These are phyloP conservation scores for Rhodotorula babjevae DNA, from an alignment of 768 basidiomycete genomes.

Conservation along the genomic window DNA sequence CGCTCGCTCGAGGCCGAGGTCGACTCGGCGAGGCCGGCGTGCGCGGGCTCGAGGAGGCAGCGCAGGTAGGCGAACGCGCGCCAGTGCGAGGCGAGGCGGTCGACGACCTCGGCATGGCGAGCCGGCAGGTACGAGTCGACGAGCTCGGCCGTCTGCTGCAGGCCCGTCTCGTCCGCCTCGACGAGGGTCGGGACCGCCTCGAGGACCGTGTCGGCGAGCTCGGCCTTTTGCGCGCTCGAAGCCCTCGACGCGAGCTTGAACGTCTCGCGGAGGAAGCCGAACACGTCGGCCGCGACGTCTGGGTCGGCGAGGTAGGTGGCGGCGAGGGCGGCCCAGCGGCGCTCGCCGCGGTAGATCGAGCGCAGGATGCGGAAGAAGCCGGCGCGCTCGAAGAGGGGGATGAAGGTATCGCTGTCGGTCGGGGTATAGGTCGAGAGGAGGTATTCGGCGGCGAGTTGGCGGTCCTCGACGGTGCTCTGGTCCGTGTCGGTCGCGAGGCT, in stretches of 20 bases:
- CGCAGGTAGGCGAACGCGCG: slow-evolving; percentile 72
- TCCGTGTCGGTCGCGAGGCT: slow-evolving; percentile 72
- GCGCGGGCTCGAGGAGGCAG: slow-evolving; percentile 60
- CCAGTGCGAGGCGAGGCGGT: slow-evolving; percentile 53
- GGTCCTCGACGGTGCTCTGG: slow-evolving; percentile 76
- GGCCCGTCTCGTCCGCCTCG: slow-evolving; percentile 49
- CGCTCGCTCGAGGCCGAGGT: neutral
- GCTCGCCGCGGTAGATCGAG: slow-evolving; percentile 69
- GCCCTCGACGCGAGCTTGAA: slow-evolving; percentile 29
- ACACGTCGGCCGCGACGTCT: slow-evolving; percentile 50
- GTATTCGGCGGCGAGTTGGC: slow-evolving; percentile 90
- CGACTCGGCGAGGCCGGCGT: slow-evolving; percentile 21
- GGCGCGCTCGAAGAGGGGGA: slow-evolving; percentile 67
- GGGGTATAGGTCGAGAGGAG: slow-evolving; percentile 87
- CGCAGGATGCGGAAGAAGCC: slow-evolving; percentile 89
- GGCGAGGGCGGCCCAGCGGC: slow-evolving; percentile 68
- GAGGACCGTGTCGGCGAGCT: slow-evolving; percentile 57
- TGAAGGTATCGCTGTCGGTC: slow-evolving; percentile 53
- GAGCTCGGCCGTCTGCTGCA: slow-evolving; percentile 66
- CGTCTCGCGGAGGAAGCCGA: slow-evolving; percentile 31
- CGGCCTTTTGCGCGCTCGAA: slow-evolving; percentile 42
- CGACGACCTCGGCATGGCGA: slow-evolving; percentile 63
- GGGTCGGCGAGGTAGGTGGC: slow-evolving; percentile 71
- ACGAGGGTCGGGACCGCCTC: slow-evolving; percentile 65
- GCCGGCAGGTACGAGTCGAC: slow-evolving; percentile 65